phyloP scores from a whole-genome alignment of 345 rosid genomes.

The Cardamine occulta region DNA sequence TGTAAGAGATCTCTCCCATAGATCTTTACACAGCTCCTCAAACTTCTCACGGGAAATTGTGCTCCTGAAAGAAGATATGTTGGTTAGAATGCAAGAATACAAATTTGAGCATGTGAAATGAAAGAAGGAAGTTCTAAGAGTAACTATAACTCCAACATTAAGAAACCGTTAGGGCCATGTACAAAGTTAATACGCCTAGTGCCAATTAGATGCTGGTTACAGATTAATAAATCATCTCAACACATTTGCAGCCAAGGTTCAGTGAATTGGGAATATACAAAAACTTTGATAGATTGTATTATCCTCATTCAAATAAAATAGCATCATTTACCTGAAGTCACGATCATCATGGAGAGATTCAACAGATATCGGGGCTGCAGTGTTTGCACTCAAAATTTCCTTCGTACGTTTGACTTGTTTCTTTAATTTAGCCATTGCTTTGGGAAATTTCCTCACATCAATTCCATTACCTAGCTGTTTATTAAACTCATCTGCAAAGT shows the following conservation, averaged over 20 bases:
- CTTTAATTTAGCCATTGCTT: slow-evolving; percentile 99
- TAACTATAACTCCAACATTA: neutral
- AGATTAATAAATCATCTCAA: neutral
- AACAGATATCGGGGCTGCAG: slow-evolving; percentile 87
- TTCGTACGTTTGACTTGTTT: slow-evolving; percentile 99
- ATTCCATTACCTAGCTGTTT: slow-evolving; percentile 82
- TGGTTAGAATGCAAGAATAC: neutral
- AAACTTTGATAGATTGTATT: neutral
- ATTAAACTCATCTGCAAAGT: slow-evolving; percentile 95
- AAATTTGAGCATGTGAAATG: slow-evolving; percentile 19
- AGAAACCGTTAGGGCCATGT: neutral
- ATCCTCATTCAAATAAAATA: neutral
- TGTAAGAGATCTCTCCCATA: slow-evolving; percentile 87
- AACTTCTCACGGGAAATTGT: slow-evolving; percentile 90
- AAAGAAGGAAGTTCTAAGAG: neutral
- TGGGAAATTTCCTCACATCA: slow-evolving; percentile 89
- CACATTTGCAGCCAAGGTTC: slow-evolving; percentile 6
- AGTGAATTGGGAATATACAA: slow-evolving; percentile 6
- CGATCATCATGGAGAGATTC: slow-evolving; percentile 91
- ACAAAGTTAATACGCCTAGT: neutral
- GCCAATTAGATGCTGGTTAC: neutral
- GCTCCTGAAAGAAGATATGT: slow-evolving; percentile 66
- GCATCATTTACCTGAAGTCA: slow-evolving; percentile 73
- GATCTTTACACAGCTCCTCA: slow-evolving; percentile 92
- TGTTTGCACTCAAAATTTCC: slow-evolving; percentile 96